Base-by-base conservation (phyloP, 805 yeast genomes). In the Barnettozyma wickerhamii region DNA sequence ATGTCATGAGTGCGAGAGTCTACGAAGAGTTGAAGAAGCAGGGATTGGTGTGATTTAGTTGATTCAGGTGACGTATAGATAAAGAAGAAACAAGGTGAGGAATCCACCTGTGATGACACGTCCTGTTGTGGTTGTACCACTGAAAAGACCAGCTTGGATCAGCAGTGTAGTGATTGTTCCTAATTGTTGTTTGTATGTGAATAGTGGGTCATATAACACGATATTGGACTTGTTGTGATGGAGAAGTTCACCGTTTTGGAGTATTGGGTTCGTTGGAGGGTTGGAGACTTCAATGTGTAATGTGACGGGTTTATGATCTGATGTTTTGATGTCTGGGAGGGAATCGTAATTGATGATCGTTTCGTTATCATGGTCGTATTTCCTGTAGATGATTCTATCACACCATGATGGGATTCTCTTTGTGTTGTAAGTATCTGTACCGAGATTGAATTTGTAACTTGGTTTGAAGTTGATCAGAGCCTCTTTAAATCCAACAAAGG, bases 391-490 rank as follows among this genome's bases (percentile, higher is more conserved):
- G 6, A 90, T 75, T 39, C 98, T 64, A 58, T 90, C 98, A 61
- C 96, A 89, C 95, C 95, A 90, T 6, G 95, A 81, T 0, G 96
- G 95, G 1, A 66, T 64, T 41, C 96, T 68, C 49, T 78, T 80
- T 2, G 58, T 31, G 45, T 76, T 74, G 58, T 76, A 84, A 9
- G 63, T 60, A n/a, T 48, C 38, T 0, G 79, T 68, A 24, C 75
- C 73, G 2, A 71, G 43, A 37, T 61, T 59, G 57, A 68, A 85
- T 62, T 90, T 90, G 66, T 83, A 90, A 0, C 95, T 84, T 10
- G 95, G 96, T n/a, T 65, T 66, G 58, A 90, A 90, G 0, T 52
- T 51, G 13, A 90, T 71, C n/a, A 64, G 56, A 0, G 79, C 71
- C 61, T 90, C 98, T 1, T 65, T 57, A 50, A 89, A 82, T 0